Percentiles rank a stretch among this genome's conserved stretches.
Evolutionary conservation across 192 early-diverging fungal species (phyloP).

Genomic region (Podila minutissima): DNA sequence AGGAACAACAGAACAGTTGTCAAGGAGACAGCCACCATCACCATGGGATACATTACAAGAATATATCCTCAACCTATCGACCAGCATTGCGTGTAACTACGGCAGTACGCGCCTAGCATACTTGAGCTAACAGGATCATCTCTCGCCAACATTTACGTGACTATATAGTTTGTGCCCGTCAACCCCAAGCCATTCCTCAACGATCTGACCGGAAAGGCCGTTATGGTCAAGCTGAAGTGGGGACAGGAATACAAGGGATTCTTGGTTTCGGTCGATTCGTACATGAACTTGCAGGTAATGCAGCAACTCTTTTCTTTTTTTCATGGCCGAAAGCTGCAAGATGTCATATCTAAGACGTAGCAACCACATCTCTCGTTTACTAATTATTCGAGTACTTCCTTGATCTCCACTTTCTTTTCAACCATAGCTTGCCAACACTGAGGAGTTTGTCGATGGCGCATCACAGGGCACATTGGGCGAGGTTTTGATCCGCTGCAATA

Average conservation of each 20-base stretch:
- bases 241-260: constrained; percentile 97
- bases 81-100: no score
- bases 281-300: constrained; percentile 96
- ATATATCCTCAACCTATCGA: no score
- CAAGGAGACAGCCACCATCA: no score
- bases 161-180: constrained; percentile 83
- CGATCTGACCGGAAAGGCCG: constrained; percentile 90
- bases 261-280: constrained; percentile 90
- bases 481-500: constrained; percentile 94
- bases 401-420: not conserved
- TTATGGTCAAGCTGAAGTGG: constrained; percentile 97
- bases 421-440: constrained; percentile 87
- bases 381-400: not conserved
- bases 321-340: not conserved
- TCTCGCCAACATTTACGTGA: no score
- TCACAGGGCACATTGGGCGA: constrained; percentile 91
- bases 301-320: not conserved
- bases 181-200: constrained; percentile 98
- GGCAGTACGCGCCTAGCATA: no score
- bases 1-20: no score
- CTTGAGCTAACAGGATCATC: no score
- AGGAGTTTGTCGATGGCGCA: constrained; percentile 94
- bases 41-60: no score
- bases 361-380: not conserved
- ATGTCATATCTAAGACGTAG: no score